Evolutionary conservation across 441 rosid genomes (phyloP).

Genomic region (Pelargonium cotyledonis): DNA sequence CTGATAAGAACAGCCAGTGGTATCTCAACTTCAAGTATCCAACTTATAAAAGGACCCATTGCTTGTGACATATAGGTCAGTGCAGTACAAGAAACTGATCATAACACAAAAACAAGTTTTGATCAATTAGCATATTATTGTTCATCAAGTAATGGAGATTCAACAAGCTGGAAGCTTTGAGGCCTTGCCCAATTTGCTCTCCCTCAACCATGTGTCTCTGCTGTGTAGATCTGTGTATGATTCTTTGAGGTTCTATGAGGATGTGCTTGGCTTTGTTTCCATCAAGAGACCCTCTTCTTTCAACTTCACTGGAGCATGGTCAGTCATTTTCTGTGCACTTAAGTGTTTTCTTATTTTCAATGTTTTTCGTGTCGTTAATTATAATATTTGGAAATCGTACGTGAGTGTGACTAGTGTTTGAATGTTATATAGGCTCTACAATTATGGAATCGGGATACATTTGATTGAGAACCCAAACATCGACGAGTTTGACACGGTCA

Average conservation of each 20-base stretch:
- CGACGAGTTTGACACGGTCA: slow-evolving; percentile 15
- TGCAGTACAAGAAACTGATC: not conserved
- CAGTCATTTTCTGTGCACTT: slow-evolving; percentile 1
- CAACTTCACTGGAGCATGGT: slow-evolving; percentile 76
- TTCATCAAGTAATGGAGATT: slow-evolving; percentile 18
- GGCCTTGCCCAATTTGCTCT: slow-evolving; percentile 34
- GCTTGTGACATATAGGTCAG: not conserved
- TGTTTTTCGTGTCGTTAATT: no score
- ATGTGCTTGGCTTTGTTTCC: slow-evolving; percentile 51
- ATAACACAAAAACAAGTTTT: not conserved
- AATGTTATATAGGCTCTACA: slow-evolving; percentile 38
- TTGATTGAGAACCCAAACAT: slow-evolving; percentile 24
- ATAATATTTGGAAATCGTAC: no score
- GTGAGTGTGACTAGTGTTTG: no score
- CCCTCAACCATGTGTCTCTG: slow-evolving; percentile 52
- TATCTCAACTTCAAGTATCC: not conserved
- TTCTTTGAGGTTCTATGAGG: slow-evolving; percentile 46
- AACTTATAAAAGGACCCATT: not conserved
- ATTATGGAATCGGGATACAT: slow-evolving; percentile 47
- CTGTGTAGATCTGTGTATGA: slow-evolving; percentile 50
- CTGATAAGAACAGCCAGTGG: not conserved
- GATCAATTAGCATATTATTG: no score
- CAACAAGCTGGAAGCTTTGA: slow-evolving; percentile 12
- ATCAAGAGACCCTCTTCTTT: slow-evolving; percentile 75
- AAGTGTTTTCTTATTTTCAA: not conserved